Evolutionary conservation across 495 filamentous ascomycete genomes (phyloP), one percentile per base, ranked within the genome.

Genomic region (Penicillium mononematosum): DNA sequence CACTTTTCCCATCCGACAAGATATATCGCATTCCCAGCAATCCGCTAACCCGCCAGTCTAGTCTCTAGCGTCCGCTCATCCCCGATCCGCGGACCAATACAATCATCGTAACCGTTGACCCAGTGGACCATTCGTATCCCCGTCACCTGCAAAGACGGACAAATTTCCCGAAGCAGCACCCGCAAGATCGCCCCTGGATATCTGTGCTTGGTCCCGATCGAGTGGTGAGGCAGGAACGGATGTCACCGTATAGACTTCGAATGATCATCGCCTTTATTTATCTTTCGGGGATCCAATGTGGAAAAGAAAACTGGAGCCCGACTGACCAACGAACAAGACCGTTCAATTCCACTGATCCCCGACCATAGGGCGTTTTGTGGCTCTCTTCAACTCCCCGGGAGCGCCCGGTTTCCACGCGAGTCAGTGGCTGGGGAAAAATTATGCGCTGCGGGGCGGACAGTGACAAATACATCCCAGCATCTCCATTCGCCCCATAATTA

Each of bases 161-260:
- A 65, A 61, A 65, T 67, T 67, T 11, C 66, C 64, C 59, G 55
- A 67, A 69, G 36, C 31, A 47, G 66, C 22, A 31, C 20, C 32
- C 45, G 17, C 50, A 14, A 57, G 61, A 67, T 69, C 64, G 58
- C 61, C 60, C 45, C 53, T 61, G 56, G 51, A 53, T 55, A 64
- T 57, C 51, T 45, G 50, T 55, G 39, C 44, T 53, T 27, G 34
- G 39, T 17, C 55, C 57, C 61, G 59, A 69, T 67, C 61, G 54
- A 57, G 43, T 34, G 46, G 45, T 51, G 44, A 66, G 49, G 63
- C 56, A 62, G 50, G 55, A 52, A 56, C 58, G 51, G 51, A 60
- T 60, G 34, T 57, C 58, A 60, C 50, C 58, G 20, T 64, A 55
- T 39, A 39, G 24, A 47, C 45, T 53, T 41, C 58, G 20, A 12